Evolutionary conservation across 169 alveolate species (phyloP).

Genomic region (Plasmodium chabaudi): DNA sequence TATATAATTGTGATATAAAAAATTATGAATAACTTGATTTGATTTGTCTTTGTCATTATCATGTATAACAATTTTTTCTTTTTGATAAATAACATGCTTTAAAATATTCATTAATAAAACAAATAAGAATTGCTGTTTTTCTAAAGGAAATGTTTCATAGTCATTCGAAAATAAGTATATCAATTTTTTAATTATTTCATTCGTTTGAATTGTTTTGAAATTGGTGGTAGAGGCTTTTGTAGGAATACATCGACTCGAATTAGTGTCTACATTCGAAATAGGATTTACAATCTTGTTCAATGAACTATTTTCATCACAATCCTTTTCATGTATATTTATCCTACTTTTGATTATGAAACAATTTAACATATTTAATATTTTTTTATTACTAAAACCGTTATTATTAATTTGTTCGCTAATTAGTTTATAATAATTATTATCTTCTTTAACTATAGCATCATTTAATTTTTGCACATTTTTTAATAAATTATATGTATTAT

Average conservation of each 20-base stretch:
- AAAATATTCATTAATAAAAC: conserved; percentile 61
- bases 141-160: conserved; percentile 29
- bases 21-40: conserved; percentile 50
- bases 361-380: conserved; percentile 52
- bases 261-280: not conserved
- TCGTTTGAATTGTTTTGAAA: conserved; percentile 56
- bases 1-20: conserved; percentile 53
- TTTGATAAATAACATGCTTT: conserved; percentile 8
- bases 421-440: conserved; percentile 40
- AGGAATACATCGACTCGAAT: not conserved
- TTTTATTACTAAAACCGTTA: conserved; percentile 49
- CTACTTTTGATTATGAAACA: conserved; percentile 37
- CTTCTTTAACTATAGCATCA: conserved; percentile 50
- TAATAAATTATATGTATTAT: conserved; percentile 45
- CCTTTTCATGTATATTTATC: conserved; percentile 36
- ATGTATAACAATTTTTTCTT: conserved; percentile 3
- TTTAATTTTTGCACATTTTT: conserved; percentile 57
- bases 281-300: not conserved
- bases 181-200: conserved; percentile 33
- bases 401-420: conserved; percentile 42
- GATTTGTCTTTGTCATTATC: conserved; percentile 9
- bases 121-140: conserved; percentile 72
- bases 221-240: not conserved
- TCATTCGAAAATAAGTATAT: conserved; percentile 14
- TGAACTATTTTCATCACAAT: not conserved